Evolutionary conservation across 148 eudicot species (phyloP).

Genomic region (Vaccinium macrocarpon): DNA sequence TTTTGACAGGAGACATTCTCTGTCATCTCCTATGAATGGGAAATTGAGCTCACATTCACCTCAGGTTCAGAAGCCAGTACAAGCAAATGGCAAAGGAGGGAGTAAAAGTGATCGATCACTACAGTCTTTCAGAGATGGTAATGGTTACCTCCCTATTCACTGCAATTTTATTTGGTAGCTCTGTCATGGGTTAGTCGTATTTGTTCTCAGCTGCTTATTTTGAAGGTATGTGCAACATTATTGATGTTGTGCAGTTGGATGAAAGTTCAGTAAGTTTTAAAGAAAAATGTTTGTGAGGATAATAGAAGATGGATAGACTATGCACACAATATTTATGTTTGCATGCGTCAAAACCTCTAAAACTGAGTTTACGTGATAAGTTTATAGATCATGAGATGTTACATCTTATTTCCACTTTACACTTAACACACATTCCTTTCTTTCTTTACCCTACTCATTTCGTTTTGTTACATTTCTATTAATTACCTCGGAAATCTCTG

Average conservation of each 20-base stretch:
- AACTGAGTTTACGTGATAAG: not conserved
- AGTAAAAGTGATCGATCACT: slow-evolving; percentile 35
- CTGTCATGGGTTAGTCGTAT: not conserved
- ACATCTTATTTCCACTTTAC: not conserved
- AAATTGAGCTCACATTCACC: slow-evolving; percentile 52
- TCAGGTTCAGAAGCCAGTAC: slow-evolving; percentile 41
- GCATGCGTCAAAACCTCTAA: not conserved
- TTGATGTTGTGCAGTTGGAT: not conserved
- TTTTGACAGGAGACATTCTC: slow-evolving; percentile 51
- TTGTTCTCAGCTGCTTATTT: not conserved
- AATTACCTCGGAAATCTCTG: not conserved
- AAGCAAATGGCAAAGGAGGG: slow-evolving; percentile 52
- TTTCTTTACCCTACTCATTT: not conserved
- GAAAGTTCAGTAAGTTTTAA: not conserved
- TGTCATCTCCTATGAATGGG: slow-evolving; percentile 45
- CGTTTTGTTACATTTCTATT: not conserved
- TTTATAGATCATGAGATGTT: not conserved
- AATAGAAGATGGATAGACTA: not conserved
- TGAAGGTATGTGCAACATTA: not conserved
- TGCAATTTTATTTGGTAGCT: not conserved
- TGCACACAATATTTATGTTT: not conserved
- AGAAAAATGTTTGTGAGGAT: not conserved
- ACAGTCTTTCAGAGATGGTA: slow-evolving; percentile 56
- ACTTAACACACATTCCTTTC: not conserved
- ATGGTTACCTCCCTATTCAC: slow-evolving; percentile 2